Evolutionary conservation across 1,284 basidiomycete species (phyloP).

Genomic region (Coniferiporia weirii): DNA sequence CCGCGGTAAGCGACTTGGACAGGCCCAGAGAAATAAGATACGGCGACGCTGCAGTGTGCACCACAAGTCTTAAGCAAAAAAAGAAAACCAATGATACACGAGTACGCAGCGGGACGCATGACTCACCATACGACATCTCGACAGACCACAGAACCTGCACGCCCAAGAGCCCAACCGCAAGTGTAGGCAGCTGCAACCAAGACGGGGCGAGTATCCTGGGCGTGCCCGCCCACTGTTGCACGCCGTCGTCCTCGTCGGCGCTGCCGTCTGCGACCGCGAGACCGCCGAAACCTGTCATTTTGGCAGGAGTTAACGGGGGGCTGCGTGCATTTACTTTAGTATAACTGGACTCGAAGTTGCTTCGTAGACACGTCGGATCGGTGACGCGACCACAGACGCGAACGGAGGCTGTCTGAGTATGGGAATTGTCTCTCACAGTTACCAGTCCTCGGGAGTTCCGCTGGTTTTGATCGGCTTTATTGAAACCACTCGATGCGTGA

Average conservation of each 20-base stretch:
- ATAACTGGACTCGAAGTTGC: no score
- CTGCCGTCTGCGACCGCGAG: slow-evolving; percentile 34
- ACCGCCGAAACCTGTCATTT: slow-evolving; percentile 44
- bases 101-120: neutral
- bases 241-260: slow-evolving; percentile 28
- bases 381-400: neutral
- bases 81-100: neutral
- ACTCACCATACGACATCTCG: slow-evolving; percentile 84
- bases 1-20: slow-evolving; percentile 80
- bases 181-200: slow-evolving; percentile 60
- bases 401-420: no score
- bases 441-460: no score
- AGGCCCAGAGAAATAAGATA: slow-evolving; percentile 89
- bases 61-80: neutral
- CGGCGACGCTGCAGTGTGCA: slow-evolving; percentile 77
- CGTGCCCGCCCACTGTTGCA: slow-evolving; percentile 50
- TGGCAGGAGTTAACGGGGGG: neutral
- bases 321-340: neutral
- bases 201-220: slow-evolving; percentile 53
- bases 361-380: neutral
- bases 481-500: no score
- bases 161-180: slow-evolving; percentile 76
- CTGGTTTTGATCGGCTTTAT: no score
- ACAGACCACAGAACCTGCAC: slow-evolving; percentile 88
- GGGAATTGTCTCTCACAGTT: no score